Percentiles rank a stretch among this genome's conserved stretches.
These are phyloP conservation scores for Penicillium flavigenum DNA, from an alignment of 495 filamentous ascomycete species.

Conservation along the genomic window DNA sequence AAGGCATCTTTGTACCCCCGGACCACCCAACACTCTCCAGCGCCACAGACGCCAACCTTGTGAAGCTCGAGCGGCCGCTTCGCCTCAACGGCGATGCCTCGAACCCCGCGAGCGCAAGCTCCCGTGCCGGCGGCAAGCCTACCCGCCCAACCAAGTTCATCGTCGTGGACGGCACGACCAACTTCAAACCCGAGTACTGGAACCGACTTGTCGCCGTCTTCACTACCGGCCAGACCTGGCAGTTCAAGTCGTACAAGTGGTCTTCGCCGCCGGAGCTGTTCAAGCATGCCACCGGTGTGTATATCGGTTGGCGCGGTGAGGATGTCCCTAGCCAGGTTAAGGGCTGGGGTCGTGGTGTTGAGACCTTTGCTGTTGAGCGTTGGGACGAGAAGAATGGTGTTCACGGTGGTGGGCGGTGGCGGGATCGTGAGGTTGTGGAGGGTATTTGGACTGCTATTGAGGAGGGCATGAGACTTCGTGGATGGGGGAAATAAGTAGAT, in stretches of 20 bases:
- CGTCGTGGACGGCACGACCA: constrained; percentile 84
- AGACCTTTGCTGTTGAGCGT: constrained; percentile 73
- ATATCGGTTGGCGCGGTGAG: constrained; percentile 90
- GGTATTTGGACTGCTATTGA: constrained; percentile 89
- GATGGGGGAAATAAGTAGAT: constrained; percentile 66
- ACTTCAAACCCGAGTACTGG: constrained; percentile 99
- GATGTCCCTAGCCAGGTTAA: constrained; percentile 70
- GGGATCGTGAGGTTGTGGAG: constrained; percentile 93
- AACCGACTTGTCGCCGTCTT: constrained; percentile 93
- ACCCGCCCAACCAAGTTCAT: constrained; percentile 80
- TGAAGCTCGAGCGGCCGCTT: constrained; percentile 77
- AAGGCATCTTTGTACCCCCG: constrained; percentile 75
- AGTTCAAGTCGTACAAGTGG: constrained; percentile 99
- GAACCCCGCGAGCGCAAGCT: constrained; percentile 28
- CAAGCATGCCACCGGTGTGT: constrained; percentile 78
- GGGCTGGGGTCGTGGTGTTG: constrained; percentile 81
- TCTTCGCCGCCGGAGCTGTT: constrained; percentile 85
- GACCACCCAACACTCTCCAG: constrained; percentile 61
- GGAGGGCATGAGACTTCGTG: constrained; percentile 78
- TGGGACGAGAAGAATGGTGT: constrained; percentile 60
- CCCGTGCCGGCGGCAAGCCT: constrained; percentile 42
- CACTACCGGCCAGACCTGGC: constrained; percentile 97
- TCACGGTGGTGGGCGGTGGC: constrained; percentile 67
- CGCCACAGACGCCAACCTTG: constrained; percentile 65
- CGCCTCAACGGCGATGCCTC: constrained; percentile 58